Conservation (phyloP, 2,329 filamentous ascomycete species). For the Colletotrichum sp. region DNA sequence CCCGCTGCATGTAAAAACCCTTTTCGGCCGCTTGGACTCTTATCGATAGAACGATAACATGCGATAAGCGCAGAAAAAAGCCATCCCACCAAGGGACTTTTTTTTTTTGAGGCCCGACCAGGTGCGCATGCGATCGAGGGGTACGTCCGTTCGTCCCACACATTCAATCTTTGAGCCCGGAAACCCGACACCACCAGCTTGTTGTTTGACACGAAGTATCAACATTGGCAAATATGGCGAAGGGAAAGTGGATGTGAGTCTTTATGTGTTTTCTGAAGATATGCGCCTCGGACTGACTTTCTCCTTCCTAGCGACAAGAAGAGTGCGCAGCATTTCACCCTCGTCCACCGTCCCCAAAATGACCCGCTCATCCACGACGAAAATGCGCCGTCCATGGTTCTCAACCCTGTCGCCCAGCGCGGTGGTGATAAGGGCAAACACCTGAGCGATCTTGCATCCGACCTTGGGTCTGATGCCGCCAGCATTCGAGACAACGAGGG, state of each 20-base stretch:
- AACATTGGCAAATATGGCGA: constrained; percentile 62
- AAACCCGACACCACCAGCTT: not conserved
- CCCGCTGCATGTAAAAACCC: constrained; percentile 10
- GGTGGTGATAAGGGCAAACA: constrained; percentile 61
- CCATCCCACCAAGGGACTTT: not conserved
- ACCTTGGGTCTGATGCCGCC: constrained; percentile 72
- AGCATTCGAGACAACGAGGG: constrained; percentile 87
- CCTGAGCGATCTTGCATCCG: constrained; percentile 75
- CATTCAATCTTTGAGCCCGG: not conserved
- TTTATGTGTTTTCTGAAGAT: fast-evolving
- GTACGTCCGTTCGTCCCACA: constrained; percentile 1
- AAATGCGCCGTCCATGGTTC: constrained; percentile 86
- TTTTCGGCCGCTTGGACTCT: not conserved
- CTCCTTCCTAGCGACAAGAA: constrained; percentile 74
- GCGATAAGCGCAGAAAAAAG: not conserved
- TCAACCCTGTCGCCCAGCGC: constrained; percentile 68
- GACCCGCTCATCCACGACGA: constrained; percentile 96
- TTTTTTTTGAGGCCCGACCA: not conserved
- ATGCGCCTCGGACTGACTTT: constrained; percentile 20
- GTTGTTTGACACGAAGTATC: not conserved
- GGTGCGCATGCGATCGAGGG: not conserved
- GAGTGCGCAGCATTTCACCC: constrained; percentile 87
- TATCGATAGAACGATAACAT: constrained; percentile 26
- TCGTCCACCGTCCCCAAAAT: constrained; percentile 96
- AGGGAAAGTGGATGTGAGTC: constrained; percentile 71